Conservation (phyloP, 257 asterid genomes). For the Hygrophila difformis region DNA sequence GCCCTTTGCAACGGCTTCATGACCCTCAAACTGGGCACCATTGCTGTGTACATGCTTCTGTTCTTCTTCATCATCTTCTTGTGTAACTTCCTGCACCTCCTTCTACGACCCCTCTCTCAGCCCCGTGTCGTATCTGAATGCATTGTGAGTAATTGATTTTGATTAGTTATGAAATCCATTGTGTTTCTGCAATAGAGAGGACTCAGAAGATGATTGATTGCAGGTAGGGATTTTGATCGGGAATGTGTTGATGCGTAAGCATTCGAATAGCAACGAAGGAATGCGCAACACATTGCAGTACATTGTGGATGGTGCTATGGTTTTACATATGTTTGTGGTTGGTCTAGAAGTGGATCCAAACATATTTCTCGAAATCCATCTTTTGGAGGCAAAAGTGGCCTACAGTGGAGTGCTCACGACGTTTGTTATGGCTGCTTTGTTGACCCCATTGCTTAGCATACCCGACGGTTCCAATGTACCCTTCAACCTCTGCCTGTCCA, state of each 20-base stretch:
- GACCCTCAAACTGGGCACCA: slow-evolving; percentile 42
- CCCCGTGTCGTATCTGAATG: slow-evolving; percentile 77
- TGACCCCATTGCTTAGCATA: slow-evolving; percentile 40
- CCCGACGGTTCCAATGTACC: slow-evolving; percentile 26
- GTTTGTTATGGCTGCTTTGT: slow-evolving; percentile 42
- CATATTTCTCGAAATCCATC: slow-evolving; percentile 52
- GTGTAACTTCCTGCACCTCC: slow-evolving; percentile 66
- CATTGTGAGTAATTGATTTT: slow-evolving; percentile 33
- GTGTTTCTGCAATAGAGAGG: not conserved
- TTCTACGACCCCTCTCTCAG: slow-evolving; percentile 62
- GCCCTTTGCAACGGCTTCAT: slow-evolving; percentile 38
- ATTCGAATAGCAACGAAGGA: slow-evolving; percentile 30
- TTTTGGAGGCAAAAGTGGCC: slow-evolving; percentile 75
- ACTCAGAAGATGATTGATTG: slow-evolving; percentile 3
- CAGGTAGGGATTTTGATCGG: slow-evolving; percentile 75
- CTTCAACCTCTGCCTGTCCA: slow-evolving; percentile 55
- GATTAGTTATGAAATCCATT: not conserved
- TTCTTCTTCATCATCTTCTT: slow-evolving; percentile 72
- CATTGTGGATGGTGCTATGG: slow-evolving; percentile 79
- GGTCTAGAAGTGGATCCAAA: slow-evolving; percentile 84
- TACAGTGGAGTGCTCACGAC: slow-evolving; percentile 55
- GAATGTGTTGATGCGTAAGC: slow-evolving; percentile 40
- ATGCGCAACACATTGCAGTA: slow-evolving; percentile 43
- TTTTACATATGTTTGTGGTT: slow-evolving; percentile 79
- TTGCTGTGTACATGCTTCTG: slow-evolving; percentile 70